Evolutionary conservation across 306 rosid genomes (phyloP), one percentile per base, ranked within the genome.

Genomic region (Vigna nakashimae): DNA sequence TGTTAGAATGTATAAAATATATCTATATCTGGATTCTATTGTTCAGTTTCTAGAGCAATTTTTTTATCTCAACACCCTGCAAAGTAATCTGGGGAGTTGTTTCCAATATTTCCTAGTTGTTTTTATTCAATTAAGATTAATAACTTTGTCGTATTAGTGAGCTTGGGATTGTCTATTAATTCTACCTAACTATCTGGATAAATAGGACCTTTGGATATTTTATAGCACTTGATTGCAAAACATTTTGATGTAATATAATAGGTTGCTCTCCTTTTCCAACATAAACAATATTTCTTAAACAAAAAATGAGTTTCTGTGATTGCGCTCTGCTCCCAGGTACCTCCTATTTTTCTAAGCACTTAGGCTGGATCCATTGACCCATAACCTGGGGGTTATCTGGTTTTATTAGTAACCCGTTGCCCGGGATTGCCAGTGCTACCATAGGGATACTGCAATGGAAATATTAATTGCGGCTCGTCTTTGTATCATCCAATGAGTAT

Each of bases 401-500:
- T 13, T 10, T 59, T 26, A 59, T 32, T 56, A 56, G 62, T 56
- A 20, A 55, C 7, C 32, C 32, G 20, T 8, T 55, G 13, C 38
- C 65, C 5, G 40, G 64, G 72, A 55, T 64, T 71, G 46, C 13
- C 53, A 48, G 24, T 51, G 66, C 77, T 66, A 17, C 46, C 32
- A 20, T 52, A 71, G 42, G 42, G 71, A 48, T 65, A 28, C 53
- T 78, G 57, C 40, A 45, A 18, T 66, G 52, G 52, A 14, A 48
- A 11, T 49, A 58, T 65, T 49, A 43, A 59, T 14, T 13, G 64
- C 50, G 50, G 17, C 45, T 12, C 13, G 67, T 63, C 53, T 42
- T 53, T 64, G 59, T 71, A 72, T 74, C 28, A 71, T 51, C 65
- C 73, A 11, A 42, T 11, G 66, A 73, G 74, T 46, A 60, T 75